Evolutionary conservation across 2,329 filamentous ascomycete genomes (phyloP).

Genomic region (Magnaporthiopsis rhizophila): DNA sequence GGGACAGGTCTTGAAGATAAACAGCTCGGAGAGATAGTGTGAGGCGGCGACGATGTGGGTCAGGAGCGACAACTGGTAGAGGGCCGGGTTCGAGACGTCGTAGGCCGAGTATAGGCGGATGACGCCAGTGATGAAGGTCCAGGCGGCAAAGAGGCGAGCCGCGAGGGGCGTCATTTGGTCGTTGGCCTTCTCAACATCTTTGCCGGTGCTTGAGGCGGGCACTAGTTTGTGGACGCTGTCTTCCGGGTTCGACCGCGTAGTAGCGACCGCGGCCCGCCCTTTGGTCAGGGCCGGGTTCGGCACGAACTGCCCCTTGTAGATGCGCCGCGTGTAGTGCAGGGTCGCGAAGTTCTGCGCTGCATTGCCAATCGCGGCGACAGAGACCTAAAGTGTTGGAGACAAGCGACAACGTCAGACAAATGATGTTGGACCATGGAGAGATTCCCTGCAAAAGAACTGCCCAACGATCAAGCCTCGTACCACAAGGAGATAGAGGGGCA

Average conservation of each 20-base stretch:
- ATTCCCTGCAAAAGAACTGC: not conserved
- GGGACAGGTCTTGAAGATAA: constrained; percentile 67
- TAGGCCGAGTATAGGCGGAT: constrained; percentile 80
- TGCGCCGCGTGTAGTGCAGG: constrained; percentile 71
- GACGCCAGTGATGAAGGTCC: constrained; percentile 71
- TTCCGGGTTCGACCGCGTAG: constrained; percentile 33
- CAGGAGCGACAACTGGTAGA: constrained; percentile 76
- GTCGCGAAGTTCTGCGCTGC: constrained; percentile 76
- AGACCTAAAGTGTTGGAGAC: constrained; percentile 50
- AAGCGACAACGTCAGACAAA: constrained; percentile 10
- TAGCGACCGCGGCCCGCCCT: constrained; percentile 24
- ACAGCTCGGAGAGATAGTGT: constrained; percentile 76
- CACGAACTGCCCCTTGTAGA: constrained; percentile 66
- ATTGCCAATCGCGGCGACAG: constrained; percentile 75
- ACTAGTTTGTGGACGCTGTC: constrained; percentile 46
- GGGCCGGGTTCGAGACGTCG: constrained; percentile 60
- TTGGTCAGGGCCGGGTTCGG: constrained; percentile 37
- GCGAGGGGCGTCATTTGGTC: constrained; percentile 67
- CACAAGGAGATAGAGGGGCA: constrained; percentile 52
- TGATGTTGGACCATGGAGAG: not conserved
- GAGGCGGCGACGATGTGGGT: constrained; percentile 71
- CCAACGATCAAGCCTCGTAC: constrained; percentile 27
- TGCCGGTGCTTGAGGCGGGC: constrained; percentile 32
- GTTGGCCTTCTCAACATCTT: constrained; percentile 34
- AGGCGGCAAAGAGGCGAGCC: constrained; percentile 77